These are phyloP conservation scores for Neonectria punicea DNA, from an alignment of 2,329 filamentous ascomycete genomes.

Conservation along the genomic window DNA sequence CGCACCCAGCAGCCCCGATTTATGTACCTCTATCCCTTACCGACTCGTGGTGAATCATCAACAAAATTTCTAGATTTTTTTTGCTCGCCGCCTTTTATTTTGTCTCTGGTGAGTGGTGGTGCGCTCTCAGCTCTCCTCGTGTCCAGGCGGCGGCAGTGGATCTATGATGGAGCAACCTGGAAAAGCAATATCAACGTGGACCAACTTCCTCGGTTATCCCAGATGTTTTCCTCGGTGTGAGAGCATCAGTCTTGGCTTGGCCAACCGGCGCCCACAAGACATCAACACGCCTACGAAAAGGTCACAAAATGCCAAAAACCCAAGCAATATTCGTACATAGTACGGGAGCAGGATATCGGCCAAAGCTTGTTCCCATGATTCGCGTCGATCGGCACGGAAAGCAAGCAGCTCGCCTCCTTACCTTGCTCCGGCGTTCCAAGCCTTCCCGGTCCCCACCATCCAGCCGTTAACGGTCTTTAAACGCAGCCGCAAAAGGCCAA, in stretches of 20 bases:
- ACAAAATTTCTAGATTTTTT: constrained; percentile 26
- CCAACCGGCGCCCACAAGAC: neutral
- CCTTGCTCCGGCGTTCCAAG: constrained; percentile 13
- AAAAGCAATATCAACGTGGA: constrained; percentile 24
- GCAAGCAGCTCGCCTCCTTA: constrained; percentile 11
- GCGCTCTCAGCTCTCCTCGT: constrained; percentile 21
- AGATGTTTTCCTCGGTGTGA: constrained; percentile 14
- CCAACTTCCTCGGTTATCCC: constrained; percentile 27
- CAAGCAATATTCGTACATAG: neutral
- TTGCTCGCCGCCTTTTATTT: constrained; percentile 17
- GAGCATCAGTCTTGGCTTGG: neutral
- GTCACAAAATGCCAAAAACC: neutral
- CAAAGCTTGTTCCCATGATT: constrained; percentile 17
- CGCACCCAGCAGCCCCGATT: constrained; percentile 39
- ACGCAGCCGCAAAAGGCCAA: constrained; percentile 35
- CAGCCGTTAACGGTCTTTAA: constrained; percentile 19
- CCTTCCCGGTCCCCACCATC: constrained; percentile 28
- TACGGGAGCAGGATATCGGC: constrained; percentile 3
- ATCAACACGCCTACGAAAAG: constrained; percentile 7
- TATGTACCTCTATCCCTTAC: constrained; percentile 11
- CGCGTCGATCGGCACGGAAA: constrained; percentile 11
- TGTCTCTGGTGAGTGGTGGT: constrained; percentile 6
- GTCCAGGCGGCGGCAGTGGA: constrained; percentile 24
- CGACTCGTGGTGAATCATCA: constrained; percentile 25
- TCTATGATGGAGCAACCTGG: constrained; percentile 9